Conservation (phyloP, 306 rosid genomes). For the Luffa acutangula region DNA sequence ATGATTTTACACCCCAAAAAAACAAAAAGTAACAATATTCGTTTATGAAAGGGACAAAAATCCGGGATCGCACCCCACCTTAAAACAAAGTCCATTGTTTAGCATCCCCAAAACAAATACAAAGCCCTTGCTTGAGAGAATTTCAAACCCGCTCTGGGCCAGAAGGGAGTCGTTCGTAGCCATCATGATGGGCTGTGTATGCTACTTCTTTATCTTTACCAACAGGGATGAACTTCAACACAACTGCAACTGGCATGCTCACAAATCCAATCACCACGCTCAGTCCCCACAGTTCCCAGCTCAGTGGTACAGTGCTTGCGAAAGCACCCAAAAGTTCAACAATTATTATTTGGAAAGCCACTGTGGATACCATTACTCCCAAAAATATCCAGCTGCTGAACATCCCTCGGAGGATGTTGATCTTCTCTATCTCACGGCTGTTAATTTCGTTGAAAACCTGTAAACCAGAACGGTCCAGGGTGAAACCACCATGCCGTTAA, state of each 20-base stretch:
- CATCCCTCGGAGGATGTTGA: constrained; percentile 75
- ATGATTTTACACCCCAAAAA: background rate
- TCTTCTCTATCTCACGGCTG: constrained; percentile 76
- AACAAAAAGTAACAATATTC: background rate
- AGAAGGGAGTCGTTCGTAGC: constrained; percentile 54
- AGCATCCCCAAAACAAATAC: background rate
- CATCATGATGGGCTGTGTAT: constrained; percentile 44
- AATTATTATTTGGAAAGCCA: constrained; percentile 53
- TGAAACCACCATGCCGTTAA: too few species aligned
- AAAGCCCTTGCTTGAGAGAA: background rate
- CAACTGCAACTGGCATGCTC: constrained; percentile 65
- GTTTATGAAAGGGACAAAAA: background rate
- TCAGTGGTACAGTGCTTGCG: constrained; percentile 90
- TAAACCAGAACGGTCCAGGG: constrained; percentile 9
- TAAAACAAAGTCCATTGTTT: background rate
- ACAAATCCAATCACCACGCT: constrained; percentile 57
- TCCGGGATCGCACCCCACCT: background rate
- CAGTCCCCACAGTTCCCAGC: constrained; percentile 78
- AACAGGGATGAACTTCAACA: constrained; percentile 78
- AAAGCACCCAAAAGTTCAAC: constrained; percentile 76
- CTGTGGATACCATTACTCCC: constrained; percentile 44
- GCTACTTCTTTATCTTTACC: constrained; percentile 24
- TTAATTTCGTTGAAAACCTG: constrained; percentile 92
- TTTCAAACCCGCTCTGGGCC: constrained; percentile 51
- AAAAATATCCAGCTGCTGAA: constrained; percentile 70